These are phyloP conservation scores for Phytophthora podocarpi DNA, from an alignment of 352 stramenopile species.

Conservation along the genomic window DNA sequence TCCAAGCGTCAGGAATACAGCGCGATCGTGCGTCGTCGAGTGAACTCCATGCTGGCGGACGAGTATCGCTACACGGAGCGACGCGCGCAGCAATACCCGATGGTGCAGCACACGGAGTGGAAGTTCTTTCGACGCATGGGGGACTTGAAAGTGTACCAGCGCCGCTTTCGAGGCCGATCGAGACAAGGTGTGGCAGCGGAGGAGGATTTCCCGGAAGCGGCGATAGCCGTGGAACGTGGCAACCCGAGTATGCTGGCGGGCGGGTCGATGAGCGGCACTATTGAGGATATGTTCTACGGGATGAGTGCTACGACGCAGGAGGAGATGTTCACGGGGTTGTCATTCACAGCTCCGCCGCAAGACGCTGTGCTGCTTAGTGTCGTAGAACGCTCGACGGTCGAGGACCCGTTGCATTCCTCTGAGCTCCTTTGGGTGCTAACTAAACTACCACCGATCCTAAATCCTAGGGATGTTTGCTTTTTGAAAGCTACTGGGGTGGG, in stretches of 20 bases:
- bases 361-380: conserved; percentile 48
- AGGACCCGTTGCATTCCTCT: conserved; percentile 46
- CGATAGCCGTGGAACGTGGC: conserved; percentile 32
- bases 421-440: conserved; percentile 49
- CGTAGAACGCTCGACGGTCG: conserved; percentile 24
- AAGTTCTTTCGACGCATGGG: conserved; percentile 43
- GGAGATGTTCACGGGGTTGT: conserved; percentile 44
- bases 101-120: conserved; percentile 51
- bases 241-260: conserved; percentile 36
- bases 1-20: conserved; percentile 40
- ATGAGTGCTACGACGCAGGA: conserved; percentile 36
- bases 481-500: conserved; percentile 46
- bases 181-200: conserved; percentile 30
- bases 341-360: conserved; percentile 35
- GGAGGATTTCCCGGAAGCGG: conserved; percentile 35
- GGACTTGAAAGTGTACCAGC: conserved; percentile 44
- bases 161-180: conserved; percentile 18
- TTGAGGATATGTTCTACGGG: conserved; percentile 54
- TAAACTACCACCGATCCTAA: conserved; percentile 16
- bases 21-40: conserved; percentile 25
- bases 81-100: conserved; percentile 21
- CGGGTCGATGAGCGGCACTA: conserved; percentile 38
- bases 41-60: conserved; percentile 35
- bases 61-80: conserved; percentile 33
- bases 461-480: conserved; percentile 52